Conservation (phyloP, 2,329 filamentous ascomycete genomes). For the Talaromyces sp. region DNA sequence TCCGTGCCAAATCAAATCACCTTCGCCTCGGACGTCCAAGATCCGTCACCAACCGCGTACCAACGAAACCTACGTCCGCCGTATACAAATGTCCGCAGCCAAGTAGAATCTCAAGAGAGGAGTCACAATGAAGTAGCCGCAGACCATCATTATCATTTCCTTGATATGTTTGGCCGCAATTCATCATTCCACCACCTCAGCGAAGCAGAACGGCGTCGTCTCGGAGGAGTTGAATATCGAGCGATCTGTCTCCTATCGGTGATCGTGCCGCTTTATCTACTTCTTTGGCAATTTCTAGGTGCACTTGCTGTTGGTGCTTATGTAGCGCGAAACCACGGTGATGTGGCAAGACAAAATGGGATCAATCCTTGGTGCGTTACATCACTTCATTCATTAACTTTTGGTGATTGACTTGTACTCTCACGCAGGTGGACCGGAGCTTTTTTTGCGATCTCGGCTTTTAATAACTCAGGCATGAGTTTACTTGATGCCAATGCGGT, state of each 20-base stretch:
- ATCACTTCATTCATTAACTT: not conserved
- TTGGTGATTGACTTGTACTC: not conserved
- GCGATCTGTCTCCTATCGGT: constrained; percentile 24
- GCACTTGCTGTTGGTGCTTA: not conserved
- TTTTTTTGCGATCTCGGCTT: constrained; percentile 46
- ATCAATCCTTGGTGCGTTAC: not conserved
- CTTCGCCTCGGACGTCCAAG: not conserved
- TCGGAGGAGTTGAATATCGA: constrained; percentile 48
- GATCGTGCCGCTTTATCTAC: constrained; percentile 15
- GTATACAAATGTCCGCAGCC: not conserved
- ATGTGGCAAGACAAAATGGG: not conserved
- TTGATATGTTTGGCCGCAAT: constrained; percentile 30
- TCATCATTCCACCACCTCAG: constrained; percentile 42
- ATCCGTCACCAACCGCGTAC: not conserved
- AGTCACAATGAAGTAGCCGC: not conserved
- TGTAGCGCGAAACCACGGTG: not conserved
- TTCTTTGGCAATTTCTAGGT: not conserved
- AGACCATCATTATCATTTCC: not conserved
- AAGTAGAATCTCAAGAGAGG: not conserved
- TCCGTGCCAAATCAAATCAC: not conserved
- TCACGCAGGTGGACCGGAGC: constrained; percentile 34
- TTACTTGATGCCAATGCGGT: constrained; percentile 51
- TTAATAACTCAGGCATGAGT: constrained; percentile 52
- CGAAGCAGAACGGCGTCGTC: constrained; percentile 37
- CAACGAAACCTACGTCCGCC: not conserved